Base-by-base conservation (phyloP, 2,329 filamentous ascomycete species). In the Xylaria sp. region DNA sequence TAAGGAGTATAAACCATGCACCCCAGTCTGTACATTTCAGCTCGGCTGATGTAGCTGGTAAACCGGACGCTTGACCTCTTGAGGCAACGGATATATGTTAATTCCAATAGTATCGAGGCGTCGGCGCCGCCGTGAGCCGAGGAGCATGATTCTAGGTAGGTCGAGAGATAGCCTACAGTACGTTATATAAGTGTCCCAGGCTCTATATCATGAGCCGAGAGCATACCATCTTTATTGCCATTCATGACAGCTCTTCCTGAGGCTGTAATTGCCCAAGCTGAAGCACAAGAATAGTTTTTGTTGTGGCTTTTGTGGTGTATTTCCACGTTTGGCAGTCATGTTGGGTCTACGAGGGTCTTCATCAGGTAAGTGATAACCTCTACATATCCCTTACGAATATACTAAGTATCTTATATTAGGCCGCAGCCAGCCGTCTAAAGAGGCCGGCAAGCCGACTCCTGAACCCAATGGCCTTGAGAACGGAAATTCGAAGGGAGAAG, bases 241-340 rank as follows among this genome's bases (percentile, higher is more conserved):
- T 31, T 36, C 2, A 61, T 53, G 10, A 33, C 56, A 64, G 56
- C 64, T 65, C 53, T 62, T 38, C 2, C 5, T 15, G 33, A 53
- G 61, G 39, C 61, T 65, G 51, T 20, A 20, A 44, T 55, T 59
- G 61, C 67, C 64, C 64, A 69, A 69, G 27, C 61, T 67, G 67
- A 69, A 69, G 67, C 39, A 29, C 45, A 54, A 29, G 50, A 69
- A 17, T 50, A 59, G 44, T 45, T 55, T 27, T 63, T 59, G 58
- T 58, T 58, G 64, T 56, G 55, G 56, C 15, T 38, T 64, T 55
- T 59, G 64, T 60, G 55, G 51, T 33, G 27, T 64, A 29, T 55
- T 59, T 29, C 58, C 55, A 10, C 50, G 56, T 15, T 13, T 60
- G 29, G 29, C 64, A 63, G 54, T 36, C 25, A 69, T 69, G 67